Percentiles rank a stretch among this genome's conserved stretches.
Conservation (phyloP, 2,329 filamentous ascomycete species). For the Fusarium sp. region DNA sequence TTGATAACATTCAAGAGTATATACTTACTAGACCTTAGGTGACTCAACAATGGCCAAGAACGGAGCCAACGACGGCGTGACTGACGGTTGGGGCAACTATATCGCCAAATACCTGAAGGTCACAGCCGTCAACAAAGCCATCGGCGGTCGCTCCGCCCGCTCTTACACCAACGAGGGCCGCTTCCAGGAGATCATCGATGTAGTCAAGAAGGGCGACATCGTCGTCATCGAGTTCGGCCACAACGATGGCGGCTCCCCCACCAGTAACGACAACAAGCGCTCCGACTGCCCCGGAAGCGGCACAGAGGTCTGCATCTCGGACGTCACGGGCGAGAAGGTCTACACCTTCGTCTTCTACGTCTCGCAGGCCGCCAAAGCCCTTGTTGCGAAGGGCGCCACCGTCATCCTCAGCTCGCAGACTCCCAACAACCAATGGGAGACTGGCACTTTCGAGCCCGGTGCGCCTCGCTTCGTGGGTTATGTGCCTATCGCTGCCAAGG, state of each 20-base stretch:
- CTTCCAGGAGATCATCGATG: constrained; percentile 68
- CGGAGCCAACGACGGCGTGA: constrained; percentile 57
- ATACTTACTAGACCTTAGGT: constrained; percentile 43
- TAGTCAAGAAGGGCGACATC: constrained; percentile 70
- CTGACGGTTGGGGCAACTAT: constrained; percentile 73
- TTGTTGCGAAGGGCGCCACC: constrained; percentile 69
- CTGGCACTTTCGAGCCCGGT: constrained; percentile 62
- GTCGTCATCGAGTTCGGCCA: constrained; percentile 80
- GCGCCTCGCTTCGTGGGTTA: constrained; percentile 70
- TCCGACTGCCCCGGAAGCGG: constrained; percentile 70
- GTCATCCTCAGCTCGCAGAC: constrained; percentile 72
- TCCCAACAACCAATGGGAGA: constrained; percentile 70
- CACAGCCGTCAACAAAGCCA: constrained; percentile 72
- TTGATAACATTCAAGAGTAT: accelerated
- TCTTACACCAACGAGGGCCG: constrained; percentile 76
- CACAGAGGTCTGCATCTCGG: constrained; percentile 62
- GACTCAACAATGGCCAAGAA: constrained; percentile 72
- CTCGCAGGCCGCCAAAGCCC: constrained; percentile 66
- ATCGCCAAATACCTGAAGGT: constrained; percentile 62
- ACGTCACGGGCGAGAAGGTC: constrained; percentile 61
- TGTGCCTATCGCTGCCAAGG: constrained; percentile 57
- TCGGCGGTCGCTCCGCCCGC: constrained; percentile 74
- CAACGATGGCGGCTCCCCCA: constrained; percentile 74
- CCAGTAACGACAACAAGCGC: constrained; percentile 69
- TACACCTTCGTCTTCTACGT: constrained; percentile 73